Base-by-base conservation (phyloP, 805 yeast genomes). In the Yarrowia sp. region DNA sequence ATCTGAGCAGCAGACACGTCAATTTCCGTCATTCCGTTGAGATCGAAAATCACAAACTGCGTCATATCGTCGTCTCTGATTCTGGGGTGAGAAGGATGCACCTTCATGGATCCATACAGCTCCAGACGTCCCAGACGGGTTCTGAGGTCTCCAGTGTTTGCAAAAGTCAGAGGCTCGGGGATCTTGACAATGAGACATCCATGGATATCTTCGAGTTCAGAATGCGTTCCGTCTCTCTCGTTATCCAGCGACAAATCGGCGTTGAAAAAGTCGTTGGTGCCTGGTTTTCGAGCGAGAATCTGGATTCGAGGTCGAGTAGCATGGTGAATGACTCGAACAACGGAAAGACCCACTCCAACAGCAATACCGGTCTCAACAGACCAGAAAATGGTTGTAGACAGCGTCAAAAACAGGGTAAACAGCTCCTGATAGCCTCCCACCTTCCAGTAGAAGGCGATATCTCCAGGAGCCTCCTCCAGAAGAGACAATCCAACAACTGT, bases 321-420 rank as follows among this genome's bases (percentile, higher is more conserved):
- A 72, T 90, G 90, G 68, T 84, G 88, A 35, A 92, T 83, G 5
- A 93, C 92, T 65, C 96, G 79, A 38, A 92, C 79, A 17, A 93
- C 77, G 45, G 96, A 91, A 69, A 90, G 89, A 0, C 84, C 84
- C 55, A 90, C 85, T 0, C 99, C 98, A n/a, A 90, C 82, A 1
- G 88, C 85, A 55, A 95, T 90, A 1, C 99, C 98, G 14, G 88
- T 86, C 74, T 93, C 97, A 73, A 92, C 86, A 0, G 98, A 91
- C 74, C 82, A 86, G 69, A 86, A 83, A 22, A 89, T 72, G 0
- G 96, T 87, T 0, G 86, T 81, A 1, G 80, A 44, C 7, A 89
- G 78, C 0, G 95, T 89, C n/a, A 88, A 78, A 14, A 79, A 75
- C 70, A 90, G 85, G 0, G 92, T 86, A 6, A 84, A 73, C 3